phyloP scores from a whole-genome alignment of 805 yeast species.

The Candida peoriensis region DNA sequence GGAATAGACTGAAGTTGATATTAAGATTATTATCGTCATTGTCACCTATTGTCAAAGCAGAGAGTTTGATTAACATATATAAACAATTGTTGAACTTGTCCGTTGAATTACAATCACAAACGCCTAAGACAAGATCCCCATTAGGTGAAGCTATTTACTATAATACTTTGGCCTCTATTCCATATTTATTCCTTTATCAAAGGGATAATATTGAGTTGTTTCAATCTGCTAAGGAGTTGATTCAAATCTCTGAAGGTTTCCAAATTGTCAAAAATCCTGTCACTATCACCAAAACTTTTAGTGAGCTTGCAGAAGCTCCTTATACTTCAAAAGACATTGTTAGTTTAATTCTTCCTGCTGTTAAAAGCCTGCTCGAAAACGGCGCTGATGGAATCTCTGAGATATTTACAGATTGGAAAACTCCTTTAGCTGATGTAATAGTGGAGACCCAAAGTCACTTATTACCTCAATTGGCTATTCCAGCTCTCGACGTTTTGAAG shows the following conservation, averaged over 20 bases:
- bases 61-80: conserved; percentile 43
- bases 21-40: conserved; percentile 67
- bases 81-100: conserved; percentile 51
- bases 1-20: conserved; percentile 66
- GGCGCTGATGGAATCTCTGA: conserved; percentile 22
- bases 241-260: conserved; percentile 41
- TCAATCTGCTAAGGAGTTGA: conserved; percentile 31
- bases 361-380: conserved; percentile 3
- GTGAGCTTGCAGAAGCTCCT: conserved; percentile 32
- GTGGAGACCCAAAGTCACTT: conserved; percentile 15
- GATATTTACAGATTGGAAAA: conserved; percentile 32
- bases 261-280: conserved; percentile 18
- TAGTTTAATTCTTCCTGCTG: conserved; percentile 47
- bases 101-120: conserved; percentile 44
- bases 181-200: conserved; percentile 52
- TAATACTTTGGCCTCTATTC: conserved; percentile 56
- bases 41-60: conserved; percentile 53
- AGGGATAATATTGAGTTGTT: conserved; percentile 29
- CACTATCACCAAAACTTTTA: conserved; percentile 24
- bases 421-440: conserved; percentile 13
- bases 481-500: conserved; percentile 31
- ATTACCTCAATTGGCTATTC: conserved; percentile 26
- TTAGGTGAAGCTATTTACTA: conserved; percentile 66
- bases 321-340: conserved; percentile 47
- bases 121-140: conserved; percentile 40